These are phyloP conservation scores for Pelargonium citronellum DNA, from an alignment of 441 rosid species.

Conservation along the genomic window DNA sequence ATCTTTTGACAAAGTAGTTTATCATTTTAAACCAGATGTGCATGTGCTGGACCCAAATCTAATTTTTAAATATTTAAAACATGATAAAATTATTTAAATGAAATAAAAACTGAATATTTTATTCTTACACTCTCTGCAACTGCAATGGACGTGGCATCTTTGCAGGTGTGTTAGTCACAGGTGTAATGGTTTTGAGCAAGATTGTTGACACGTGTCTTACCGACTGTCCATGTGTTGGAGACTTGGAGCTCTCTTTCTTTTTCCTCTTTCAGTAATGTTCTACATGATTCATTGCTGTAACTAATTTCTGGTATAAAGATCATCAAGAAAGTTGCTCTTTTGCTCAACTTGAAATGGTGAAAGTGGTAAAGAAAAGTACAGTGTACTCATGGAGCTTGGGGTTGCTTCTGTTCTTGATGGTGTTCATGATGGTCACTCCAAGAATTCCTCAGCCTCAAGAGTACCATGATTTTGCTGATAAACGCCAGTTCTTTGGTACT, in stretches of 20 bases:
- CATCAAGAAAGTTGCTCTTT: not conserved
- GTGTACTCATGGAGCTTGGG: not conserved
- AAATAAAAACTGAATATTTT: not conserved
- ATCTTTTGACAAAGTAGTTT: no score
- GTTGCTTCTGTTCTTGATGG: not conserved
- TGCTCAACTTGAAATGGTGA: not conserved
- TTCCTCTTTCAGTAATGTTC: not conserved
- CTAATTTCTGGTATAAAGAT: not conserved
- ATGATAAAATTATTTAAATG: no score
- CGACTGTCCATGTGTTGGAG: not conserved
- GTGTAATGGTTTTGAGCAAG: not conserved
- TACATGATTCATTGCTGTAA: not conserved
- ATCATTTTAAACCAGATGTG: no score
- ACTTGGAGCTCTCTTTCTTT: not conserved
- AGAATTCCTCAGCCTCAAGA: not conserved
- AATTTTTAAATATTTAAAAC: no score
- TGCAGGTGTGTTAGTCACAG: not conserved
- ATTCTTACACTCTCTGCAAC: no score
- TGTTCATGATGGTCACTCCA: not conserved
- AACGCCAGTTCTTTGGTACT: not conserved
- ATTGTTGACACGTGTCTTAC: not conserved
- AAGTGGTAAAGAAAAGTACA: not conserved
- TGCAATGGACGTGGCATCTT: no score
- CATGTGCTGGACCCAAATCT: no score
- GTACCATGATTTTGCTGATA: not conserved